These are phyloP conservation scores for Saccharomyces uvarum DNA, from an alignment of 1,139 yeast species.

Conservation along the genomic window DNA sequence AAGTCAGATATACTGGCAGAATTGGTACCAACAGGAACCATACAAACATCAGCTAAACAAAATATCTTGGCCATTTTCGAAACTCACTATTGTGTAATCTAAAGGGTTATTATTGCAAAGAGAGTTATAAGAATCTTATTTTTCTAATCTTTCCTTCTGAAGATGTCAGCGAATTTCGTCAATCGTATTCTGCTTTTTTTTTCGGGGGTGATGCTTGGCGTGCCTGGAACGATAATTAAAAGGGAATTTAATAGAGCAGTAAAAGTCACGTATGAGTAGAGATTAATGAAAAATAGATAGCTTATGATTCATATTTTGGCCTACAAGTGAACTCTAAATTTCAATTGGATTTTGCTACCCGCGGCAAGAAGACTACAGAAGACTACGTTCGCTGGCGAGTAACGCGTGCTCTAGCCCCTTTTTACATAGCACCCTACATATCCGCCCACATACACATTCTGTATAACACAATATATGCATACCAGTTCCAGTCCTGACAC, in stretches of 20 bases:
- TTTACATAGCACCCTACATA: neutral
- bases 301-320: neutral
- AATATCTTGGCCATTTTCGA: constrained; percentile 42
- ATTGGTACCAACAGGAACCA: constrained; percentile 78
- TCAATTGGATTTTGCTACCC: neutral
- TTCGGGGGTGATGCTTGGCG: too few relatives aligned
- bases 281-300: neutral
- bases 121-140: neutral
- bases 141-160: neutral
- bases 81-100: neutral
- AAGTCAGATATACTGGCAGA: constrained; percentile 74
- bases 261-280: neutral
- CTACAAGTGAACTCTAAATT: neutral
- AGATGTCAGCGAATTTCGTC: too few relatives aligned
- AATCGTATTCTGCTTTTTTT: too few relatives aligned
- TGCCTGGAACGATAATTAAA: too few relatives aligned
- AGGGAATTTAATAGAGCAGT: too few relatives aligned
- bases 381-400: neutral
- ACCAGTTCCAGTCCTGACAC: neutral
- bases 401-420: neutral
- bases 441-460: neutral
- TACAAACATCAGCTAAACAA: constrained; percentile 75
- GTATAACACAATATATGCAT: neutral
- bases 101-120: neutral
- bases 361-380: neutral